phyloP scores from a whole-genome alignment of 1,284 basidiomycete species.

The Taiwanofungus camphoratus region DNA sequence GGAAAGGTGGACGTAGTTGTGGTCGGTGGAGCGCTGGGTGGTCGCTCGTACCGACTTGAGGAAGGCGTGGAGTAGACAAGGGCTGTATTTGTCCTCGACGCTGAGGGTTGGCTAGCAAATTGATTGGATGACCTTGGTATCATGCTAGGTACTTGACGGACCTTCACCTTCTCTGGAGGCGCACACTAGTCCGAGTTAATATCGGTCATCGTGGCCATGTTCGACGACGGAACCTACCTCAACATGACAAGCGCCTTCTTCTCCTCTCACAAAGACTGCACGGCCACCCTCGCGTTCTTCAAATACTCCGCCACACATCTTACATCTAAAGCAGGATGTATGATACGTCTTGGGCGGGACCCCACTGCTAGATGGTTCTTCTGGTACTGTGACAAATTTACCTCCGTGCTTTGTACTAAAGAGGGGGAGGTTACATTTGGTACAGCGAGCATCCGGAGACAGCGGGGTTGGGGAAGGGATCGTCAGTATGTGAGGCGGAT shows the following conservation, averaged over 20 bases:
- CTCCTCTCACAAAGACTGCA: slow-evolving; percentile 60
- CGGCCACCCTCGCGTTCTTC: slow-evolving; percentile 55
- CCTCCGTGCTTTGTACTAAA: slow-evolving; percentile 50
- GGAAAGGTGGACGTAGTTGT: slow-evolving; percentile 33
- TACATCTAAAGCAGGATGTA: slow-evolving; percentile 67
- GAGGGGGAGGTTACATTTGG: slow-evolving; percentile 51
- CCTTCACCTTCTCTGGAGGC: slow-evolving; percentile 43
- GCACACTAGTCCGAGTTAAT: slow-evolving; percentile 45
- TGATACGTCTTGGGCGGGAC: slow-evolving; percentile 57
- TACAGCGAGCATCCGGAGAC: slow-evolving; percentile 34
- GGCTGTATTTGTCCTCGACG: slow-evolving; percentile 17
- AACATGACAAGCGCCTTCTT: slow-evolving; percentile 63
- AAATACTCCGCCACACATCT: slow-evolving; percentile 57
- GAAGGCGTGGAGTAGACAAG: slow-evolving; percentile 22
- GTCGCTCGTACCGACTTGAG: slow-evolving; percentile 44
- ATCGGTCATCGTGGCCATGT: slow-evolving; percentile 6
- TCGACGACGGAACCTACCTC: slow-evolving; percentile 40
- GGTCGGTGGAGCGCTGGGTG: slow-evolving; percentile 35
- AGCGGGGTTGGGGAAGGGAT: slow-evolving; percentile 19
- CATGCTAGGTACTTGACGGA: slow-evolving; percentile 27
- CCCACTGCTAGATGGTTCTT: slow-evolving; percentile 36
- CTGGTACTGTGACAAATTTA: slow-evolving; percentile 64
- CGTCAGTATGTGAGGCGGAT: slow-evolving; percentile 16
- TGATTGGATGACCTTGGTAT: slow-evolving; percentile 20
- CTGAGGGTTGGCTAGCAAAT: slow-evolving; percentile 11